Percentiles rank a stretch among this genome's conserved stretches.
These are phyloP conservation scores for Echria macrotheca DNA, from an alignment of 495 filamentous ascomycete species.

Conservation along the genomic window DNA sequence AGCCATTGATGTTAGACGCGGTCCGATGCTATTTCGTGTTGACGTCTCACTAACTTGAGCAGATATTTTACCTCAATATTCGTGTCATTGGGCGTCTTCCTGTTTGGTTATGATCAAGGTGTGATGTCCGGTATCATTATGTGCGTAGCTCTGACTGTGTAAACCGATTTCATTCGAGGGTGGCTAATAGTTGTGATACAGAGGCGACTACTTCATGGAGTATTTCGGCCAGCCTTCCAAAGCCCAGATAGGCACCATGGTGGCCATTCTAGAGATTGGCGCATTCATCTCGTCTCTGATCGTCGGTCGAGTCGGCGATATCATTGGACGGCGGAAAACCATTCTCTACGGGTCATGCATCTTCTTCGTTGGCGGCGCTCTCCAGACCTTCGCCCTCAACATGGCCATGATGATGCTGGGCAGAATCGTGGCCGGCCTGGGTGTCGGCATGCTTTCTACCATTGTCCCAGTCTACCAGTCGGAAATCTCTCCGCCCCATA, in stretches of 20 bases:
- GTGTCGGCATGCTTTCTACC: constrained; percentile 89
- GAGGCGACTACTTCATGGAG: constrained; percentile 77
- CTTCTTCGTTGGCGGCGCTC: constrained; percentile 83
- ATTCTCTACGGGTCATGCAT: constrained; percentile 91
- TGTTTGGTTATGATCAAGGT: constrained; percentile 98
- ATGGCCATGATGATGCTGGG: constrained; percentile 93
- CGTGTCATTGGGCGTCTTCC: constrained; percentile 93
- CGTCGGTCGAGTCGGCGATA: constrained; percentile 86
- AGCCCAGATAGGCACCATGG: constrained; percentile 89
- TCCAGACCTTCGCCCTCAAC: constrained; percentile 74
- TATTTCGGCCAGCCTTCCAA: constrained; percentile 85
- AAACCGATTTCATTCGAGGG: too few relatives aligned
- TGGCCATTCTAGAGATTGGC: constrained; percentile 91
- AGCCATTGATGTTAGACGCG: constrained; percentile 75
- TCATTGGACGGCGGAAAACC: constrained; percentile 83
- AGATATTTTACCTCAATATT: constrained; percentile 98
- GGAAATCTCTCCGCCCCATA: constrained; percentile 95
- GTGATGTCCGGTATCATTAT: constrained; percentile 99
- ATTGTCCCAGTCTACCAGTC: constrained; percentile 98
- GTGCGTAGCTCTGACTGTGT: constrained; percentile 56
- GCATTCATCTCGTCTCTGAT: constrained; percentile 84
- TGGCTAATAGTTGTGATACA: constrained; percentile 26
- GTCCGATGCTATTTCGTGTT: background rate
- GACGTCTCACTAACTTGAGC: constrained; percentile 7
- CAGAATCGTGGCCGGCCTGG: constrained; percentile 85